Evolutionary conservation across 495 filamentous ascomycete genomes (phyloP).

Genomic region (Aspergillus nidulans): DNA sequence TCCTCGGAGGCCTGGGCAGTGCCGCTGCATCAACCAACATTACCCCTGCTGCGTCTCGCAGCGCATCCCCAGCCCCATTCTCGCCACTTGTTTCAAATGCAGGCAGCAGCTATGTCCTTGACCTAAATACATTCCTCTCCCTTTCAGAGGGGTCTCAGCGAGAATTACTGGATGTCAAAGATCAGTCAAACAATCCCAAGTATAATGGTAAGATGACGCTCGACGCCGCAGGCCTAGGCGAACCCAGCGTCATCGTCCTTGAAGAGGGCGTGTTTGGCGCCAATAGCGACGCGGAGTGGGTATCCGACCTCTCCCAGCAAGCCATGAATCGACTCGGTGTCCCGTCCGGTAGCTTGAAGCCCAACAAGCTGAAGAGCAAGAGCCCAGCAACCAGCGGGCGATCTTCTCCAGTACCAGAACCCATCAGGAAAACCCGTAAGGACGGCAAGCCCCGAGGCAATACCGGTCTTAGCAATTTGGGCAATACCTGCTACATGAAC

Average conservation of each 20-base stretch:
- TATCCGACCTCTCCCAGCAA: conserved; percentile 52
- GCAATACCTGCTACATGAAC: conserved; percentile 99
- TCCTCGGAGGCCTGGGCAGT: conserved; percentile 50
- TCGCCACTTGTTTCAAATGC: conserved; percentile 42
- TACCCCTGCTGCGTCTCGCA: conserved; percentile 57
- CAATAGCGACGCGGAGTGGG: conserved; percentile 53
- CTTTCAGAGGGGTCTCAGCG: conserved; percentile 65
- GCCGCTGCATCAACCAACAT: conserved; percentile 43
- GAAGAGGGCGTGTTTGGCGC: conserved; percentile 65
- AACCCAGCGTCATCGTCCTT: conserved; percentile 66
- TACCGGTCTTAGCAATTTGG: conserved; percentile 82
- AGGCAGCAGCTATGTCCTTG: conserved; percentile 65
- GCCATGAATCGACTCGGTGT: conserved; percentile 39
- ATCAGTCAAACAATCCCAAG: conserved; percentile 69
- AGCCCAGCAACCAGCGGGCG: conserved; percentile 50
- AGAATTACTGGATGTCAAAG: conserved; percentile 62
- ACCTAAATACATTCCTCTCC: conserved; percentile 63
- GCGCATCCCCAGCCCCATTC: conserved; percentile 45
- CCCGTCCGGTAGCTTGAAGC: conserved; percentile 34
- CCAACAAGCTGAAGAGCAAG: conserved; percentile 35
- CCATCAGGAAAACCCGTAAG: conserved; percentile 60
- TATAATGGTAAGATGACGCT: conserved; percentile 71
- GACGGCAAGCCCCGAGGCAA: conserved; percentile 64
- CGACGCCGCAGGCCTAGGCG: conserved; percentile 57
- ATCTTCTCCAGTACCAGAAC: conserved; percentile 55